Percentiles rank a stretch among this genome's conserved stretches.
These are phyloP conservation scores for Lactarius tabidus DNA, from an alignment of 768 basidiomycete species.

Conservation along the genomic window DNA sequence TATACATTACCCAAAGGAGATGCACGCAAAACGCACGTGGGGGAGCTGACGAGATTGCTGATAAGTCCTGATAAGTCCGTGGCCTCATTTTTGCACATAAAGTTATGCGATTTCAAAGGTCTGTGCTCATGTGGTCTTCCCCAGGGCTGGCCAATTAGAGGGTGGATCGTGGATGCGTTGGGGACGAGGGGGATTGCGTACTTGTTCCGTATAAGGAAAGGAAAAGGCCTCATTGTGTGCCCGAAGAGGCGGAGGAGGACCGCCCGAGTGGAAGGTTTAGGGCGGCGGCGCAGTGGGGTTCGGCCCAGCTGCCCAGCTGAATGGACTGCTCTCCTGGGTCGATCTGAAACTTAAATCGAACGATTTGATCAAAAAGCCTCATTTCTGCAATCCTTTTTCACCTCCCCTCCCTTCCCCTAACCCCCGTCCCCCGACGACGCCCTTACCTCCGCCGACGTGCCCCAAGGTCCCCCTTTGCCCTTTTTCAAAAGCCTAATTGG, in stretches of 20 bases:
- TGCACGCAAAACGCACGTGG: background rate
- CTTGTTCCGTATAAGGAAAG: background rate
- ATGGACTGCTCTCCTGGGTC: background rate
- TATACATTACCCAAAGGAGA: background rate
- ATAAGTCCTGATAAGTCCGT: background rate
- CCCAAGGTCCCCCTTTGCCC: constrained; percentile 12
- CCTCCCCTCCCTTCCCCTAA: background rate
- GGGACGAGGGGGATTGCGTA: background rate
- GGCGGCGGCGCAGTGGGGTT: background rate
- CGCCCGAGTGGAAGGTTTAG: background rate
- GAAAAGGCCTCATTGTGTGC: background rate
- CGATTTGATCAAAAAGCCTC: constrained; percentile 15
- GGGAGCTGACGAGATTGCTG: background rate
- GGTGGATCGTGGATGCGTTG: background rate
- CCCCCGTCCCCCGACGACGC: constrained; percentile 19
- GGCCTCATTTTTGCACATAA: background rate
- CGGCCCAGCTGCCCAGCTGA: background rate
- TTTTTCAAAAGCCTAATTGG: constrained; percentile 10
- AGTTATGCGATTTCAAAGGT: background rate
- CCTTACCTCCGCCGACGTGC: constrained; percentile 25
- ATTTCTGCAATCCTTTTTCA: background rate
- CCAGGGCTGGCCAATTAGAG: background rate
- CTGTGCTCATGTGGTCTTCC: background rate
- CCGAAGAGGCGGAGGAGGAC: background rate
- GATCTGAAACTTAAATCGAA: constrained; percentile 20